phyloP scores from a whole-genome alignment of 805 yeast species.

The Pachysolen tannophilus region DNA sequence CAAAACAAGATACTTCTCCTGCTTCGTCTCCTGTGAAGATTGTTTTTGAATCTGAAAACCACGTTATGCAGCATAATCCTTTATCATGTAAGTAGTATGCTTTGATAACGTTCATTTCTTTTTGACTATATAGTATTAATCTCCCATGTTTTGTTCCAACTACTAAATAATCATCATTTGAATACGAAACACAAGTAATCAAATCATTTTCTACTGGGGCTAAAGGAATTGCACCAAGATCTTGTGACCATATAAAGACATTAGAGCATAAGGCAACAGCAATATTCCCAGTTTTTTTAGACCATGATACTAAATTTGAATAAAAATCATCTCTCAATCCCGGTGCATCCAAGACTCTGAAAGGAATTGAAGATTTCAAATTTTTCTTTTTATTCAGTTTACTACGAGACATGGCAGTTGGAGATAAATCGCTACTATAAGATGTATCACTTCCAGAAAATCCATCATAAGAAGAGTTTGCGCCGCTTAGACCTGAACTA shows the following conservation, averaged over 20 bases:
- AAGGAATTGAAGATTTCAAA: conserved; percentile 22
- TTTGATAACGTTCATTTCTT: conserved; percentile 12
- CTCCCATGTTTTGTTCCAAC: conserved; percentile 56
- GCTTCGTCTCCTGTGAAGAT: conserved; percentile 58
- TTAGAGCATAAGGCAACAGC: conserved; percentile 60
- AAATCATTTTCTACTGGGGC: conserved; percentile 30
- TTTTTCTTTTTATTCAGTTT: not conserved
- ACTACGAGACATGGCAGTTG: conserved; percentile 8
- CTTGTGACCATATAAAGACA: conserved; percentile 58
- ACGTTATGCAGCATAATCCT: conserved; percentile 49
- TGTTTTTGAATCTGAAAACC: conserved; percentile 40
- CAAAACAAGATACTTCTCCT: conserved; percentile 47
- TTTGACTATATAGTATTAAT: conserved; percentile 36
- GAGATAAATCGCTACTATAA: conserved; percentile 10
- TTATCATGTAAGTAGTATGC: conserved; percentile 15
- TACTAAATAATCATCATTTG: conserved; percentile 36
- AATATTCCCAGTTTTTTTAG: conserved; percentile 36
- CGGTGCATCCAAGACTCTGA: conserved; percentile 58
- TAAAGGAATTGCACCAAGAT: conserved; percentile 36
- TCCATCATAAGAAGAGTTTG: conserved; percentile 3
- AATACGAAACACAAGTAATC: conserved; percentile 53
- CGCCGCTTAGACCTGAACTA: not conserved
- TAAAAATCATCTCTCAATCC: conserved; percentile 71
- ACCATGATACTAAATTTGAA: conserved; percentile 71
- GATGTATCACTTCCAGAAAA: not conserved